Conservation (phyloP, 2,329 filamentous ascomycete genomes). For the Aureobasidium leucospermi region DNA sequence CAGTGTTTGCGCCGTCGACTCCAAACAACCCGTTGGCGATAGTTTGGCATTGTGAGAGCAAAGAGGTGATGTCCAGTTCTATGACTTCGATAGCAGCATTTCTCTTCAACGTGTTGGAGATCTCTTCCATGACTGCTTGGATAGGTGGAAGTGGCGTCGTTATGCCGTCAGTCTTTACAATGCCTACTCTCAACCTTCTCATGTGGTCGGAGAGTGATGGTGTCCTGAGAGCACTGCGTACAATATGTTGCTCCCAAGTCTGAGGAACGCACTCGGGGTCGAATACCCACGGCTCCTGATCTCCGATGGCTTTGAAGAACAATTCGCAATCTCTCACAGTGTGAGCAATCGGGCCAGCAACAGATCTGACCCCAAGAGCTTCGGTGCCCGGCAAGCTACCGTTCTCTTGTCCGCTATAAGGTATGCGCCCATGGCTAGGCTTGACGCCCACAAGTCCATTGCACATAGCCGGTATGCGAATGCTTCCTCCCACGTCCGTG, state of each 20-base stretch:
- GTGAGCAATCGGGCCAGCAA: conserved; percentile 40
- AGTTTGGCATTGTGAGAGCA: conserved; percentile 49
- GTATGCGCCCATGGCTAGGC: conserved; percentile 40
- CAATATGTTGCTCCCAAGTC: conserved; percentile 29
- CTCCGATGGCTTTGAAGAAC: conserved; percentile 47
- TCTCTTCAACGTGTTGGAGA: conserved; percentile 30
- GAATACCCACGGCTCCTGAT: conserved; percentile 44
- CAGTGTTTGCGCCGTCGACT: conserved; percentile 48
- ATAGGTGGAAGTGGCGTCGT: conserved; percentile 48
- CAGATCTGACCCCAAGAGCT: conserved; percentile 37
- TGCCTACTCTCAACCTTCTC: conserved; percentile 34
- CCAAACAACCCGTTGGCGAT: conserved; percentile 53
- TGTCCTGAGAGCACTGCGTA: neutral
- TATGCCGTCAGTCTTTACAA: conserved; percentile 44
- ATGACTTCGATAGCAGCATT: conserved; percentile 43
- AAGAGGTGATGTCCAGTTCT: conserved; percentile 47
- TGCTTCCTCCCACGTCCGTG: conserved; percentile 49
- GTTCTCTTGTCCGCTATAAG: conserved; percentile 46
- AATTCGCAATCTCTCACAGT: conserved; percentile 45
- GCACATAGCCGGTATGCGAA: conserved; percentile 45
- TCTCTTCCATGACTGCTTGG: conserved; percentile 38
- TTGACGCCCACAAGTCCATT: conserved; percentile 44
- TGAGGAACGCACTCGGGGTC: conserved; percentile 38
- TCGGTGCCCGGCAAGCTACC: conserved; percentile 40
- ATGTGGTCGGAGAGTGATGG: neutral